phyloP scores from a whole-genome alignment of 2,329 filamentous ascomycete genomes.

The Akanthomyces uredinophilus region DNA sequence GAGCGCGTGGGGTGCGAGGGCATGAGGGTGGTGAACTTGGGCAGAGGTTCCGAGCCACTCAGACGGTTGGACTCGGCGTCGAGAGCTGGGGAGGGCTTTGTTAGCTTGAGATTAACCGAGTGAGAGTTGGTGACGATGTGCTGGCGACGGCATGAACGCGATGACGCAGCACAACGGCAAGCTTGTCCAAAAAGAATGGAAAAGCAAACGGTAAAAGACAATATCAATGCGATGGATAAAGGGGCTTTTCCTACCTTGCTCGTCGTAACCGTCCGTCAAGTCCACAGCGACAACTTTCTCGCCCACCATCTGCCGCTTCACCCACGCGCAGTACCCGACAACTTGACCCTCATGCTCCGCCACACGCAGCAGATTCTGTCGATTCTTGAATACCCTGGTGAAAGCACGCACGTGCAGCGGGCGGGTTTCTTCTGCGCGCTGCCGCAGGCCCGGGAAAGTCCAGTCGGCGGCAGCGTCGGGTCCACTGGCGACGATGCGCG shows the following conservation, averaged over 20 bases:
- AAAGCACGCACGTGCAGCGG: not conserved
- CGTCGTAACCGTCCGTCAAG: not conserved
- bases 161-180: too few species aligned
- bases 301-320: not conserved
- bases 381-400: not conserved
- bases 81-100: not conserved
- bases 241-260: not conserved
- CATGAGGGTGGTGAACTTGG: not conserved
- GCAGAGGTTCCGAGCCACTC: not conserved
- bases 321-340: not conserved
- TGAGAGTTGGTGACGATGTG: not conserved
- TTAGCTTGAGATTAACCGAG: not conserved
- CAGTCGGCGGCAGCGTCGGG: slow-evolving; percentile 6
- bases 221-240: too few species aligned
- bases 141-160: too few species aligned
- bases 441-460: not conserved
- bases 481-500: not conserved
- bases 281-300: not conserved
- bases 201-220: too few species aligned
- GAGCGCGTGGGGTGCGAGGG: not conserved
- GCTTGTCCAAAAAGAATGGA: too few species aligned
- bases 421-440: not conserved
- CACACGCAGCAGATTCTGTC: not conserved
- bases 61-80: not conserved
- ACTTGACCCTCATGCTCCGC: not conserved